A percentile compares a stretch with the other conserved stretches of the same genome.
phyloP scores from a whole-genome alignment of 257 asterid genomes.

The Solanum arcanum region DNA sequence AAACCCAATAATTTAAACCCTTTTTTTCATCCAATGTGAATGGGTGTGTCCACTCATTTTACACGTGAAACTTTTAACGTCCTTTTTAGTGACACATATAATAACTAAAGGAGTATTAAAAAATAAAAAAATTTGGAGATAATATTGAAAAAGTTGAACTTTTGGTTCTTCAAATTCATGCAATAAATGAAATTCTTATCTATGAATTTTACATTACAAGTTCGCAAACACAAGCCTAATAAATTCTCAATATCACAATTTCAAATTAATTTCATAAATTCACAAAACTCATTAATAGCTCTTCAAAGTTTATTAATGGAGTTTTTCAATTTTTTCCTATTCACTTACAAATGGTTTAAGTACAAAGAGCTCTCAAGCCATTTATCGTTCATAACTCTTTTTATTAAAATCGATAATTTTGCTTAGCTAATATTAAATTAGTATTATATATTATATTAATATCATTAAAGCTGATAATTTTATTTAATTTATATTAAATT shows the following conservation, averaged over 20 bases:
- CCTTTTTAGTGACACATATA: not conserved
- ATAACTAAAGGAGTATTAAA: too few species aligned
- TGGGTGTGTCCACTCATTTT: not conserved
- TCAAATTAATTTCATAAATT: too few species aligned
- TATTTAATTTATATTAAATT: too few species aligned
- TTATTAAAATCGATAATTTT: too few species aligned
- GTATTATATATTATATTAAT: too few species aligned
- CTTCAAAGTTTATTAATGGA: not conserved
- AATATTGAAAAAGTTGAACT: not conserved
- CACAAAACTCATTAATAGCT: not conserved
- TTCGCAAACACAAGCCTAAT: not conserved
- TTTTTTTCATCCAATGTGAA: not conserved
- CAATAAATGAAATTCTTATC: not conserved
- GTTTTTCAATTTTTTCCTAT: not conserved
- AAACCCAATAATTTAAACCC: not conserved
- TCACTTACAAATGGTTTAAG: too few species aligned
- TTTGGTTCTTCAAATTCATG: not conserved
- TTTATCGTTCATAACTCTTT: too few species aligned
- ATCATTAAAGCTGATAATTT: too few species aligned
- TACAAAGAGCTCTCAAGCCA: not conserved
- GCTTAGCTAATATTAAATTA: too few species aligned
- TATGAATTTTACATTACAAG: not conserved
- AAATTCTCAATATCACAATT: too few species aligned
- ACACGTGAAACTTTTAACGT: not conserved
- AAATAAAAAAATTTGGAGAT: not conserved